Base-by-base conservation (phyloP, 768 basidiomycete genomes). In the Hydnum rufescens region DNA sequence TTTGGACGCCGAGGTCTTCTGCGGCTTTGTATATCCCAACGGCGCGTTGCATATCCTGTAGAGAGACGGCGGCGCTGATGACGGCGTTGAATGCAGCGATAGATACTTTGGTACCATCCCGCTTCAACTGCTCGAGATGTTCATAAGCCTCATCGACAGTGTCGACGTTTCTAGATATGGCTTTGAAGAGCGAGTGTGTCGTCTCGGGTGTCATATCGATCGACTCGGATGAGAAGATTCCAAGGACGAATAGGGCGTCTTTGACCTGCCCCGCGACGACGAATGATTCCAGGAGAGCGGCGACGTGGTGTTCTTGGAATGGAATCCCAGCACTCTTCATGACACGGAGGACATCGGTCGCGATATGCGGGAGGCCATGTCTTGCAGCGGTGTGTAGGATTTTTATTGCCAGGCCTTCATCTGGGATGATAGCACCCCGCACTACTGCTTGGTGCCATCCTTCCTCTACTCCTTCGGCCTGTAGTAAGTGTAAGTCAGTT, bases 1-100 rank as follows among this genome's bases (percentile, higher is more conserved):
- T 80, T 26, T 60, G 61, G 57, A 78, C 65, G 19, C 65, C 67
- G 47, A 83, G 74, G 29, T 77, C 74, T 0, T 66, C 44, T 26
- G 76, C 70, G n/a, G 73, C 72, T 55, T 77, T 77, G 68, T 85
- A 87, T n/a, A 77, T 74, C 3, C 80, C 81, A 31, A 90, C 64
- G 0, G 82, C 83, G 29, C 84, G 80, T 55, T 81, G 78, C 5
- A 90, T 64, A 62, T 88, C 86, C 6, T 71, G 71, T 3, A 78
- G 65, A 23, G 63, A 59, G 43, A 81, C 66, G 1, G 77, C 72
- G 0, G 83, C 85, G 52, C 72, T 70, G 51, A 89, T 66, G 58
- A 90, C 63, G 39, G 74, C 69, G 60, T 83, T 82, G 54, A 85
- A 64, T 19, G 75, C 71, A 29, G 71, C 65, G 18, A 75, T 61